phyloP scores from a whole-genome alignment of 345 rosid species.

The Erodium maritimum region DNA sequence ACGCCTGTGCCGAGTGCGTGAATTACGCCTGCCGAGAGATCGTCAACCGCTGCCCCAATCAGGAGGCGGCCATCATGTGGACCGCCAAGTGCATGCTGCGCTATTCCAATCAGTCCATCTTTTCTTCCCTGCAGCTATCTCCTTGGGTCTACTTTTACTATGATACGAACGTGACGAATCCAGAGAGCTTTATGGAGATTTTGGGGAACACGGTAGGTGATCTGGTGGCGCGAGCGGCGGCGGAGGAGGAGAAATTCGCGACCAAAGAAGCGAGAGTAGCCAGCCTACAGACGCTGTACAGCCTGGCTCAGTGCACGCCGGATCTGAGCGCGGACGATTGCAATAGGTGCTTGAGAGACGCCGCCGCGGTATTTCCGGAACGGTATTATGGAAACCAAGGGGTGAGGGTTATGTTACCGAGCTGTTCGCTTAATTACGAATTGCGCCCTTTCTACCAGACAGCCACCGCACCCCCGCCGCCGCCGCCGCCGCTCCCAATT shows the following conservation, averaged over 20 bases:
- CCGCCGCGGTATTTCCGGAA: background rate
- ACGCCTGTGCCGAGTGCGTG: slow-evolving; percentile 16
- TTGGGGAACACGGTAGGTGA: background rate
- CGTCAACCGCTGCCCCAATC: slow-evolving; percentile 6
- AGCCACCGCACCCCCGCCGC: background rate
- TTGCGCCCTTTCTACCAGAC: slow-evolving; percentile 6
- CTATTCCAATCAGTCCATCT: slow-evolving; percentile 11
- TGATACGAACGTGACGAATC: slow-evolving; percentile 1
- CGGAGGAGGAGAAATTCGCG: background rate
- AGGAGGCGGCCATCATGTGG: slow-evolving; percentile 17
- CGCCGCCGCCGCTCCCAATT: background rate
- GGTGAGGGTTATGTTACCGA: slow-evolving; percentile 16
- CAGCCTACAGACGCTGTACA: slow-evolving; percentile 8
- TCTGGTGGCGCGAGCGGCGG: background rate
- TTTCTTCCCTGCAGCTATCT: background rate
- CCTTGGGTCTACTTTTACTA: slow-evolving; percentile 3
- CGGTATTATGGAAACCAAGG: slow-evolving; percentile 21
- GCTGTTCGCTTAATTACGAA: slow-evolving; percentile 7
- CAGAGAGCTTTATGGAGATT: background rate
- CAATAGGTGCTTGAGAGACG: slow-evolving; percentile 5
- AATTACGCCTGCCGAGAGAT: slow-evolving; percentile 11
- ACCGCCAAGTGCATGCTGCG: slow-evolving; percentile 21
- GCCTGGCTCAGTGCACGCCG: slow-evolving; percentile 25
- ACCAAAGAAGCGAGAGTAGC: background rate
- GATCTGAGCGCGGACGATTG: slow-evolving; percentile 19